Base-by-base conservation (phyloP, 805 yeast genomes). In the Lipomyces lipofer region DNA sequence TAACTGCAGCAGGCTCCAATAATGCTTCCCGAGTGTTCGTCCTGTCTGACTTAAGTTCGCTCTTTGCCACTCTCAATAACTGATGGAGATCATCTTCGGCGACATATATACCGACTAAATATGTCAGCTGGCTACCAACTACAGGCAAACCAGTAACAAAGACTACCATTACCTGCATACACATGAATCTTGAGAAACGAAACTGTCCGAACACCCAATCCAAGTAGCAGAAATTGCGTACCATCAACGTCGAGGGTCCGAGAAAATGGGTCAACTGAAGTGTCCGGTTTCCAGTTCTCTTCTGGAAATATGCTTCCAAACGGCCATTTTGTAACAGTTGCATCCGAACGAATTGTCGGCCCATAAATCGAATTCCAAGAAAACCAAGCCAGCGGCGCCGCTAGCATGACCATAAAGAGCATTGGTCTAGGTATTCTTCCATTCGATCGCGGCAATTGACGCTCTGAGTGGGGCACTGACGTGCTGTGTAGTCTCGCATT, bases 171-270 rank as follows among this genome's bases (percentile, higher is more conserved):
- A 54, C 61, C 59, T 0, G 88, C 95, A 67, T 92, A 92, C 1
- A 94, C 97, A 63, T 83, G 88, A 74, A 94, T 82, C 24, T 78
- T 77, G 39, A 91, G 63, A 65, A 94, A 87, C 0, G 97, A 87
- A 17, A 92, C 97, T 0, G 86, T 73, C 66, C 98, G 77, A 1
- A 83, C 80, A 1, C 99, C 98, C 52, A 80, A 78, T 0, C 96
- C 98, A 2, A 94, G 64, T 29, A 91, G 69, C 21, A 78, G 72
- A 66, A 76, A 86, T 19, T 54, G 60, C n/a, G 47, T 56, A 25
- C 68, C 68, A 47, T 65, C 66, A 12, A 69, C 50, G 4, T 54
- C 32, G 15, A 70, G 43, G 4, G 47, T 43, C 8, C 53, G 51
- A 22, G 73, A 71, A 59, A 72, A 73, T 2, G 74, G 70, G 17